phyloP scores from a whole-genome alignment of 2,329 filamentous ascomycete genomes.

The Cercospora beticola region DNA sequence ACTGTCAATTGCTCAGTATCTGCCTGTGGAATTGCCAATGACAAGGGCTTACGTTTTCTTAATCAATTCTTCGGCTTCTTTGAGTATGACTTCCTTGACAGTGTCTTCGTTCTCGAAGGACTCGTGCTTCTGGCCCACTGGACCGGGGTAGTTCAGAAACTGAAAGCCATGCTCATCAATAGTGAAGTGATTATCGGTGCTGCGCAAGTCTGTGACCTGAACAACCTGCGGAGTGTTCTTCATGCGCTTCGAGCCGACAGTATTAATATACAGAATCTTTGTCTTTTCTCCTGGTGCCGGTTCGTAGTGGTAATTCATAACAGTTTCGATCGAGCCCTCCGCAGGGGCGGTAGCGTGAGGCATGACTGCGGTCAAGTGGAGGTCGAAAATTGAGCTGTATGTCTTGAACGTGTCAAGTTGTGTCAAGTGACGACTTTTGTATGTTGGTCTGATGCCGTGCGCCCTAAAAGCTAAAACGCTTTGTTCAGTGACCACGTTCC shows the following conservation, averaged over 20 bases:
- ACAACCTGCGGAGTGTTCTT: slow-evolving; percentile 5
- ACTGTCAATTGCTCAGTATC: not conserved
- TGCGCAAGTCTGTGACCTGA: slow-evolving; percentile 7
- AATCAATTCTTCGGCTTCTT: slow-evolving; percentile 10
- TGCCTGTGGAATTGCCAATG: not conserved
- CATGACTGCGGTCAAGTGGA: not conserved
- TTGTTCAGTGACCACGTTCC: not conserved
- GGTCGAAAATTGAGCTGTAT: not conserved
- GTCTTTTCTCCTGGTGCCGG: not conserved
- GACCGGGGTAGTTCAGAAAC: slow-evolving; percentile 5
- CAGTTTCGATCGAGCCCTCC: not conserved
- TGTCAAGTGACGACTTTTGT: not conserved
- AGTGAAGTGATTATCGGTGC: slow-evolving; percentile 8
- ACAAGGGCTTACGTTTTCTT: slow-evolving; percentile 7
- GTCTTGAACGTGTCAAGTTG: not conserved
- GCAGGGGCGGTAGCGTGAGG: slow-evolving; percentile 9
- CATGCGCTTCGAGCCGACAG: slow-evolving; percentile 5
- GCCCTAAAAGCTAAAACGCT: not conserved
- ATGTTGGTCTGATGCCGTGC: not conserved
- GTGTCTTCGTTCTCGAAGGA: slow-evolving; percentile 1
- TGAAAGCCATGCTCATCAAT: slow-evolving; percentile 14
- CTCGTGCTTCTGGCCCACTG: slow-evolving; percentile 7
- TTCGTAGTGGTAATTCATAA: slow-evolving; percentile 13
- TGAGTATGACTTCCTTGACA: not conserved
- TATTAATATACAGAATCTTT: not conserved